phyloP scores from a whole-genome alignment of 1,139 yeast genomes.

The Yamadazyma oceani region DNA sequence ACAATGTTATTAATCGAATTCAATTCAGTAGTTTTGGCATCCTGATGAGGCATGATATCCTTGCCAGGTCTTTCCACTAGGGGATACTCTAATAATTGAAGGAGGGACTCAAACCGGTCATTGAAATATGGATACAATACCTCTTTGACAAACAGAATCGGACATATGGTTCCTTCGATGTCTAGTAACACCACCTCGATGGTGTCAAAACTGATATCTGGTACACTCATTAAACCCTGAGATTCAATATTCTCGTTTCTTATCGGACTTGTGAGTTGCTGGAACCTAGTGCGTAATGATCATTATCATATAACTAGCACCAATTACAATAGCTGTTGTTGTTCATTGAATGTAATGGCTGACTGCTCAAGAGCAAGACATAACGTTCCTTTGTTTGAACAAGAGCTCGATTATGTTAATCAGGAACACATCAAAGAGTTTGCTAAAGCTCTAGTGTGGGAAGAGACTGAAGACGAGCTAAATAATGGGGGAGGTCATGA shows the following conservation, averaged over 20 bases:
- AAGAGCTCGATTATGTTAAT: constrained; percentile 33
- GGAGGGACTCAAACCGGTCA: constrained; percentile 23
- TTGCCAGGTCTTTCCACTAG: constrained; percentile 11
- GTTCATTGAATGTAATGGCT: too few relatives aligned
- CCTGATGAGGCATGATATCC: constrained; percentile 1
- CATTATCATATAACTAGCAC: too few relatives aligned
- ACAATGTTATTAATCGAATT: constrained; percentile 32
- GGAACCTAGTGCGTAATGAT: too few relatives aligned
- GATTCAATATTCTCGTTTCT: too few relatives aligned
- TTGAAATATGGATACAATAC: constrained; percentile 56
- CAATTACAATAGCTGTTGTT: too few relatives aligned
- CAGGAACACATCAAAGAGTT: constrained; percentile 41
- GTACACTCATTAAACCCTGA: too few relatives aligned
- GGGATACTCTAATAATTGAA: constrained; percentile 36
- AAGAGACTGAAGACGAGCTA: constrained; percentile 26
- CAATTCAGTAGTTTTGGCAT: constrained; percentile 5
- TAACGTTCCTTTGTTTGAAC: constrained; percentile 19
- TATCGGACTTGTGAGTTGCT: too few relatives aligned
- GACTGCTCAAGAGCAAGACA: neutral
- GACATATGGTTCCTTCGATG: constrained; percentile 91
- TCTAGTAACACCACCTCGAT: constrained; percentile 40
- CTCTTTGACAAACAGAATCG: constrained; percentile 84
- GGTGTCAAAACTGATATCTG: neutral
- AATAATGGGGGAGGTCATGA: constrained; percentile 2
- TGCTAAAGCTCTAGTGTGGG: constrained; percentile 44